Evolutionary conservation across 176 grass and related monocot species (phyloP), one percentile per base, ranked within the genome.

Genomic region (Phoenix dactylifera): DNA sequence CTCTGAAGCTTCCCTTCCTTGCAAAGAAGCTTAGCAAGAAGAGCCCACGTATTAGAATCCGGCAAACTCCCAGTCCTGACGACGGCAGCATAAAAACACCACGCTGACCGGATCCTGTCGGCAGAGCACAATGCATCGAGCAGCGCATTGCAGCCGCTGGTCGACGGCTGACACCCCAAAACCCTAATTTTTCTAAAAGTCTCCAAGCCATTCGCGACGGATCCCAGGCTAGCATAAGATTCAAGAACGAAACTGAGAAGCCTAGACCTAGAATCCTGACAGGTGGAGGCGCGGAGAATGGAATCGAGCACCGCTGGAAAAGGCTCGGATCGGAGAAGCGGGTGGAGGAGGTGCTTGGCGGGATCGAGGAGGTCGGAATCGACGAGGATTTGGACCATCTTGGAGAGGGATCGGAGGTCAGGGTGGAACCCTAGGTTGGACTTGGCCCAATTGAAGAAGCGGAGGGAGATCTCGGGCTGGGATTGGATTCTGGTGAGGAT

Each of bases 11-110:
- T 73, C 26, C 50, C 70, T 60, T 55, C 59, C 51, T 32, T 48
- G 50, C 70, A 73, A 52, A 63, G 18, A 48, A 73, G 70, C 26
- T 59, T 50, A 55, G 25, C 50, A n/a, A 73, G 50, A 25, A 55
- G 15, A 51, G 50, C 60, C 70, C 70, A 73, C 5, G 50, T 54
- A 16, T 51, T 25, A 73, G 59, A 73, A 63, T 73, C 70, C 7
- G 59, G n/a, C 18, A 10, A 53, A 23, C 18, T 26, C 5, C 70
- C 70, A 3, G 50, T 55, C 4, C 70, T 50, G 7, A 73, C 15
- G 4, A 51, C 29, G n/a, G 28, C 26, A 2, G 70, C 58, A 55
- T 73, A 73, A 30, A 51, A 39, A 24, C 70, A 53, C 70, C 70
- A 63, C 7, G 59, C 70, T 2, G 51, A 44, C 50, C 26, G 22